Conservation (phyloP, 768 basidiomycete genomes). For the Chlorophyllum brunneum region DNA sequence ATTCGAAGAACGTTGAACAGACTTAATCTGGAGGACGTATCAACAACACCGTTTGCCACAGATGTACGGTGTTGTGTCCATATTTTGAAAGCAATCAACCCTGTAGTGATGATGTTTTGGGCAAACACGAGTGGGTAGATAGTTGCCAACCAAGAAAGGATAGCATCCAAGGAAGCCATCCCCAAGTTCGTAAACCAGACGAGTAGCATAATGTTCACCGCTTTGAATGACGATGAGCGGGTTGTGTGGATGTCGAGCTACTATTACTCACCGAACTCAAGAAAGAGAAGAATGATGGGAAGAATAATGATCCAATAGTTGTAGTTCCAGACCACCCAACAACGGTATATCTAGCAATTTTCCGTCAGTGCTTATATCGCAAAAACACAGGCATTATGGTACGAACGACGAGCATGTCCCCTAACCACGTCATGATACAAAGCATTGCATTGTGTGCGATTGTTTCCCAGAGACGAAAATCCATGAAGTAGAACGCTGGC, state of each 20-base stretch:
- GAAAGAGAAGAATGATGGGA: slow-evolving; percentile 19
- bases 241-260: not conserved
- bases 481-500: slow-evolving; percentile 19
- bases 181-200: slow-evolving; percentile 23
- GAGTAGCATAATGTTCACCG: slow-evolving; percentile 19
- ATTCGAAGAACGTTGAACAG: slow-evolving; percentile 24
- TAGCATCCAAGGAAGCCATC: slow-evolving; percentile 5
- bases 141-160: slow-evolving; percentile 17
- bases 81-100: slow-evolving; percentile 25
- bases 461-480: slow-evolving; percentile 24
- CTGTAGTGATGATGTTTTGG: slow-evolving; percentile 26
- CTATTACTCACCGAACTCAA: slow-evolving; percentile 19
- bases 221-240: slow-evolving; percentile 9
- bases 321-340: slow-evolving; percentile 25
- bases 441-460: slow-evolving; percentile 19
- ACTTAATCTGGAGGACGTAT: slow-evolving; percentile 9
- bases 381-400: not conserved
- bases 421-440: slow-evolving; percentile 25
- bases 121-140: slow-evolving; percentile 24
- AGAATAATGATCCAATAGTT: slow-evolving; percentile 18
- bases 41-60: slow-evolving; percentile 16
- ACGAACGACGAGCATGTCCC: slow-evolving; percentile 26
- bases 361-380: not conserved
- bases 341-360: slow-evolving; percentile 25
- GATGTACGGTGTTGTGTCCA: slow-evolving; percentile 24